Percentiles rank a stretch among this genome's conserved stretches.
phyloP scores from a whole-genome alignment of 2,329 filamentous ascomycete genomes.

The Cercospora zeae-maydis region DNA sequence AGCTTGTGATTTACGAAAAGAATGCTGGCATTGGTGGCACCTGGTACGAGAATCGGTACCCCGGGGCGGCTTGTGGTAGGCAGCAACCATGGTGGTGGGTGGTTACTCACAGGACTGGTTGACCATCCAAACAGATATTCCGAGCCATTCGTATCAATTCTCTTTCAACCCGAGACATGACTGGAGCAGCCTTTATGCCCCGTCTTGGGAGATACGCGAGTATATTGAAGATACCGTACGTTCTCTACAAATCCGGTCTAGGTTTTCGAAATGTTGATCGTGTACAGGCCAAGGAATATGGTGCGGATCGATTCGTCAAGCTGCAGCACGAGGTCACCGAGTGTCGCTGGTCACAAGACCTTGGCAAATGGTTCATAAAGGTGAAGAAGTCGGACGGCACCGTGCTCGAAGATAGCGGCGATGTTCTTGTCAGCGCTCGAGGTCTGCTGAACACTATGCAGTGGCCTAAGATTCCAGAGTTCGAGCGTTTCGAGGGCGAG shows the following conservation, averaged over 20 bases:
- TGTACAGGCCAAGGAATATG: conserved; percentile 16
- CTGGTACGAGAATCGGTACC: conserved; percentile 43
- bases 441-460: conserved; percentile 23
- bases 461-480: conserved; percentile 35
- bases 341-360: conserved; percentile 19
- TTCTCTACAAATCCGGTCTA: background rate
- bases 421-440: conserved; percentile 23
- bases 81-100: background rate
- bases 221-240: conserved; percentile 17
- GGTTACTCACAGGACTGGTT: background rate
- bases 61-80: conserved; percentile 41
- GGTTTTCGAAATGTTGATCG: background rate
- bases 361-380: conserved; percentile 20
- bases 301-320: conserved; percentile 32
- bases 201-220: conserved; percentile 31
- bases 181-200: conserved; percentile 43
- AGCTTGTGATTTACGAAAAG: conserved; percentile 44
- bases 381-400: conserved; percentile 15
- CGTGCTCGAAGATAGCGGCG: conserved; percentile 17
- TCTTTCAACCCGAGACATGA: conserved; percentile 43
- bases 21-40: conserved; percentile 38
- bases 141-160: conserved; percentile 44
- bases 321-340: conserved; percentile 24
- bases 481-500: conserved; percentile 38
- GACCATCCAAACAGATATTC: conserved; percentile 33